Evolutionary conservation across 768 basidiomycete genomes (phyloP).

Genomic region (Steccherinum ochraceum): DNA sequence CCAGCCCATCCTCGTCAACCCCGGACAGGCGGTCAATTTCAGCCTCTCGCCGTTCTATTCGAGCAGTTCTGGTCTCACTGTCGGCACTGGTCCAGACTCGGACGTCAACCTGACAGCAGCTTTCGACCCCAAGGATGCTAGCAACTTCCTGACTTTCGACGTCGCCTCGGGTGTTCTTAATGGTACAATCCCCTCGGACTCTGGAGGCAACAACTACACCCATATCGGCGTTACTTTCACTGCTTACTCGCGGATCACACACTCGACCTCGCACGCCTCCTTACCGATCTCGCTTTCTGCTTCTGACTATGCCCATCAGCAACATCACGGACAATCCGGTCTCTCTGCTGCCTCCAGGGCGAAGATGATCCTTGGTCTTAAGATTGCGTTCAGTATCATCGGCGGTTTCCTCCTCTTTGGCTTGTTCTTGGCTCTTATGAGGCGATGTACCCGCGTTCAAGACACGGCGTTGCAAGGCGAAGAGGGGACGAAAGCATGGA

Average conservation of each 20-base stretch:
- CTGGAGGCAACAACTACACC: conserved; percentile 25
- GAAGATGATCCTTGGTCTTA: conserved; percentile 50
- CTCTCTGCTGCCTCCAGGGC: conserved; percentile 38
- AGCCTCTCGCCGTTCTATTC: conserved; percentile 51
- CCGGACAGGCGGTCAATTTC: conserved; percentile 46
- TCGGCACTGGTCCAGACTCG: conserved; percentile 22
- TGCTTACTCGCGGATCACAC: conserved; percentile 59
- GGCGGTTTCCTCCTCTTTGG: conserved; percentile 54
- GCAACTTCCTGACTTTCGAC: conserved; percentile 50
- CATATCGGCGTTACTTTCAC: conserved; percentile 53
- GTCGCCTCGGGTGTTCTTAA: conserved; percentile 35
- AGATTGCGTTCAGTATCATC: conserved; percentile 54
- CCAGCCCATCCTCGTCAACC: conserved; percentile 48
- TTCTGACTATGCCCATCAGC: conserved; percentile 31
- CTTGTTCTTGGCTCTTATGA: conserved; percentile 46
- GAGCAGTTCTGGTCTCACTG: conserved; percentile 29
- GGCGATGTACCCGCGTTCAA: conserved; percentile 49
- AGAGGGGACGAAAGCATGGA: conserved; percentile 51
- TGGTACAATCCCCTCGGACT: conserved; percentile 48
- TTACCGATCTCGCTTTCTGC: conserved; percentile 44
- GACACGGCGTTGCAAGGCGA: conserved; percentile 58
- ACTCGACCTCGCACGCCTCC: conserved; percentile 63
- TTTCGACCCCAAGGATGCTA: conserved; percentile 44
- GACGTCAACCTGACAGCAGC: conserved; percentile 50
- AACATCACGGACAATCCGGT: conserved; percentile 20